Conservation (phyloP, 2,329 filamentous ascomycete genomes). For the Colletotrichum sp. region DNA sequence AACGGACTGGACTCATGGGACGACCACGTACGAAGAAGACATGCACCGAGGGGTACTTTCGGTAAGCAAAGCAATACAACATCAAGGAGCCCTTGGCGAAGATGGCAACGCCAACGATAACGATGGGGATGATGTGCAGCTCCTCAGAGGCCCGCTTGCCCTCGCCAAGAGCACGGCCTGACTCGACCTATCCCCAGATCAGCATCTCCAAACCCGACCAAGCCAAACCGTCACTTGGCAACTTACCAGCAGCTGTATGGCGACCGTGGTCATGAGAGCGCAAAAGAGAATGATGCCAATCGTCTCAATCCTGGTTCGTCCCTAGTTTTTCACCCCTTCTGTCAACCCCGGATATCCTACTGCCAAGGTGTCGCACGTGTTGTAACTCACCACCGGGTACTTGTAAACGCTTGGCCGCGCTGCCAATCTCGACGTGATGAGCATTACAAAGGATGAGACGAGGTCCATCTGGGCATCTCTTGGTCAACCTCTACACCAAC, state of each 20-base stretch:
- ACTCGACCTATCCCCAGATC: conserved; percentile 50
- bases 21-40: conserved; percentile 53
- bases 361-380: not conserved
- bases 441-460: conserved; percentile 67
- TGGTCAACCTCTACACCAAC: conserved; percentile 19
- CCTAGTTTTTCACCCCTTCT: conserved; percentile 34
- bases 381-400: conserved; percentile 58
- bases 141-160: conserved; percentile 46
- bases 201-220: conserved; percentile 22
- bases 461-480: conserved; percentile 56
- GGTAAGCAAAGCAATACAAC: conserved; percentile 57
- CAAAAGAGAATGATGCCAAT: conserved; percentile 71
- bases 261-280: conserved; percentile 69
- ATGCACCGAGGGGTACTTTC: conserved; percentile 58
- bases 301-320: conserved; percentile 66
- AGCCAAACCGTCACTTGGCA: conserved; percentile 9
- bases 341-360: not conserved
- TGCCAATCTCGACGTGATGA: conserved; percentile 64
- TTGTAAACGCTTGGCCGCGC: conserved; percentile 64
- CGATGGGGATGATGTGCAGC: conserved; percentile 58
- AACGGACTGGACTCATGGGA: conserved; percentile 3
- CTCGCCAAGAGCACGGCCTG: conserved; percentile 53
- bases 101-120: conserved; percentile 59
- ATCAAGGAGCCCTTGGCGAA: conserved; percentile 57
- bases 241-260: conserved; percentile 64